Conservation (phyloP, 176 grass and related monocot species). For the Cenchrus purpureus region DNA sequence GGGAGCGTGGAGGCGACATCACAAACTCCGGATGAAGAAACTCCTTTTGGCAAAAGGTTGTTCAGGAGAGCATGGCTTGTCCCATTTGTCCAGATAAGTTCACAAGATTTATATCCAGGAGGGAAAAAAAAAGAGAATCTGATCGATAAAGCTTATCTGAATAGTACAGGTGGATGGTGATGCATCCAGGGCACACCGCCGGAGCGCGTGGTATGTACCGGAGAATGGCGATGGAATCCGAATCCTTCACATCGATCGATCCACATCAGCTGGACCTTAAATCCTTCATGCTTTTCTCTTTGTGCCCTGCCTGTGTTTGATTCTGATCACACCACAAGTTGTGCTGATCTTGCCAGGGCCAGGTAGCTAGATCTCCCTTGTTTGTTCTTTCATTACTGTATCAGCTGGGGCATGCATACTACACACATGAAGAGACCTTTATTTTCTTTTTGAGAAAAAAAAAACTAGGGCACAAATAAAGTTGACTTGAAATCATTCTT, state of each 20-base stretch:
- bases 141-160: not conserved
- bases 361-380: not conserved
- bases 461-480: not conserved
- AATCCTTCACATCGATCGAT: not conserved
- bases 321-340: not conserved
- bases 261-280: constrained; percentile 6
- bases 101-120: not conserved
- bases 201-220: not conserved
- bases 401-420: not conserved
- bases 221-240: not conserved
- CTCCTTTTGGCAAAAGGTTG: not conserved
- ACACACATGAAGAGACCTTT: not conserved
- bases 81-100: constrained; percentile 1
- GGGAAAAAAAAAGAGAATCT: not conserved
- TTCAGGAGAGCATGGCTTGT: not conserved
- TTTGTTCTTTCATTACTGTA: not conserved
- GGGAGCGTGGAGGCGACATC: no score
- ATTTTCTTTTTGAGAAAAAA: not conserved
- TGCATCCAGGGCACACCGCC: not conserved
- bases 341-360: not conserved
- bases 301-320: constrained; percentile 6
- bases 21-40: no score
- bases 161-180: not conserved
- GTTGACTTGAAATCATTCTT: constrained; percentile 14
- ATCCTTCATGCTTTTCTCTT: not conserved